Base-by-base conservation (phyloP, 108 stramenopile species). In the Nitzschia putrida region DNA sequence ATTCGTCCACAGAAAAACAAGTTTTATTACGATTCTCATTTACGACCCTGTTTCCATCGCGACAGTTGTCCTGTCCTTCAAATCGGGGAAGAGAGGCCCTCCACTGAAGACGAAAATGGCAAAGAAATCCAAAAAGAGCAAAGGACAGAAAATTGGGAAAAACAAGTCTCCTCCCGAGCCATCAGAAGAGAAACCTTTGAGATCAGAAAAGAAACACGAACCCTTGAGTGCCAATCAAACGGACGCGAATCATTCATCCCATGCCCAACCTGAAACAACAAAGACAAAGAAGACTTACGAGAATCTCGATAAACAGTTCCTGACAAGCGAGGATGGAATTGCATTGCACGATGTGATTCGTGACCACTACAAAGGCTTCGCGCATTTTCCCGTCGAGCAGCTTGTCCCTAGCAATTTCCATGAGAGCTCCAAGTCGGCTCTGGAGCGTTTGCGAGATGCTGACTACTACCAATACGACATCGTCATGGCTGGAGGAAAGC, bases 401-500 rank as follows among this genome's bases (percentile, higher is more conserved):
- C 43, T 87, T 0, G 59, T 64, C 9, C 51, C 68, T 8, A 5
- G 16, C 11, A 45, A 53, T 45, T 74, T 87, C 24, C 82, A 85
- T 63, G 37, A 51, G 4, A n/a, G 23, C 14, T 73, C 80, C 60
- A 73, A 73, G 18, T 26, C 54, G 0, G 67, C 82, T n/a, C 76
- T 87, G 57, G 69, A 78, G 10, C 82, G 80, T 10, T 52, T 87
- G 71, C 65, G 83, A 25, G 61, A 58, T 54, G 81, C 81, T 54
- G 81, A 39, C 50, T 74, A 74, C 41, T 74, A 67, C 47, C 73
- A 74, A 40, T 92, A 91, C 60, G 94, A 95, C 65, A 73, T 85
- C 25, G 87, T 93, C 63, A 89, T 87, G 73, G 87, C 94, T 4
- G 94, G 90, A 22, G 88, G 90, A 51, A 89, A 93, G 59, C 80